Base-by-base conservation (phyloP, 2,329 filamentous ascomycete species). In the Xylaria multiplex region DNA sequence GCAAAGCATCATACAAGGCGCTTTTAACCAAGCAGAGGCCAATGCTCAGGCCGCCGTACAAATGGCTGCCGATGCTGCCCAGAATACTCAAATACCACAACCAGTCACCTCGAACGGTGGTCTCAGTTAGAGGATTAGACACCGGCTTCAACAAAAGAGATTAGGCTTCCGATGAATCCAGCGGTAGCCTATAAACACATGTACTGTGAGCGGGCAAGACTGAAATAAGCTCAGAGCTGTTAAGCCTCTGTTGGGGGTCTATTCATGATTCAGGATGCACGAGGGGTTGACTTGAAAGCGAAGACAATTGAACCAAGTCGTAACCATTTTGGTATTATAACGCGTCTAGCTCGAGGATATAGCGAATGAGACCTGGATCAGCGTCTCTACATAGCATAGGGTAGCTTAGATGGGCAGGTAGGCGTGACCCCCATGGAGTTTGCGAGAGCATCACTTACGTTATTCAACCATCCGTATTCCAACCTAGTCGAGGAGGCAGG, bases 21-120 rank as follows among this genome's bases (percentile, higher is more conserved):
- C 69, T 19, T 69, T 74, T 40, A 67, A 74, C 30, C 71, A 73
- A 32, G 73, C 73, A 22, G 72, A 75, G 50, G 62, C 57, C 30
- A 73, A 74, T 40, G 67, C 68, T 7, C 73, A 74, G 53, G 68
- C 71, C 11, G 71, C 68, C 27, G 59, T 69, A 13, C 66, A 70
- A 46, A 37, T 66, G 52, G 69, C 67, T 40, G 63, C 67, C 2
- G 53, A 59, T 30, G 55, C 63, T 46, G 50, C 64, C 9, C 64
- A 65, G 46, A 65, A 46, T 46, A 14, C 48, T 30, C 67, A 66
- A 57, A 55, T 59, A 57, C 9, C 58, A 52, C 53, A 62, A 48
- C 30, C 64, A 42, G 53, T 37, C 30, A 45, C 58, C 43, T 55
- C 70, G n/a, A 73, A 72, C 45, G 72, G 70, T 40, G 69, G 71